These are phyloP conservation scores for Scenedesmus sp. DNA, from an alignment of 163 green algal species.

Conservation along the genomic window DNA sequence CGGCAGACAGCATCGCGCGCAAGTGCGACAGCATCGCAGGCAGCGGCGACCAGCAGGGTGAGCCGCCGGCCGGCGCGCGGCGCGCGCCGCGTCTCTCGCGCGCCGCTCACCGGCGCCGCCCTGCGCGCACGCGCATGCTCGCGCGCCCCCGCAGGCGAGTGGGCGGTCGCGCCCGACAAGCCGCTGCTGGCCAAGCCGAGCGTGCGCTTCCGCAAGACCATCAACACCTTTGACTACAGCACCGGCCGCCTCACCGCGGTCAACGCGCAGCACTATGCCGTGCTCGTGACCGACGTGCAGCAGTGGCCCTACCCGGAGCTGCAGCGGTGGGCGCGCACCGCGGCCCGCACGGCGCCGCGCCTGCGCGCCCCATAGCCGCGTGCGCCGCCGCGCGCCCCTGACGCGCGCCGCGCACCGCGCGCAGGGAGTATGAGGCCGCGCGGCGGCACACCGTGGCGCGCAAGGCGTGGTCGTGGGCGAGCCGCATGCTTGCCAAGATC, in stretches of 20 bases:
- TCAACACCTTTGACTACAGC: slow-evolving; percentile 52
- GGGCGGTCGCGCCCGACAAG: too few species aligned
- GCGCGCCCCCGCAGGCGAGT: too few species aligned
- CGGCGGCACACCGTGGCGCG: background rate
- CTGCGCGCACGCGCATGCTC: too few species aligned
- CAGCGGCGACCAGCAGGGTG: too few species aligned
- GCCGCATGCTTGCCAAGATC: background rate
- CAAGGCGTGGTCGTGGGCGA: slow-evolving; percentile 19
- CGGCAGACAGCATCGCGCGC: background rate
- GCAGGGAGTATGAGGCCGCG: slow-evolving; percentile 22
- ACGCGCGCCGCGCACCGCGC: too few species aligned
- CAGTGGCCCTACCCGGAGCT: slow-evolving; percentile 43
- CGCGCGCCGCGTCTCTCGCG: too few species aligned
- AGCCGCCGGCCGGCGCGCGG: too few species aligned
- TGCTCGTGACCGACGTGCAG: slow-evolving; percentile 69
- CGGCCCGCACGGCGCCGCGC: too few species aligned
- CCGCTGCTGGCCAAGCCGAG: slow-evolving; percentile 59
- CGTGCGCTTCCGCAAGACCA: slow-evolving; percentile 70
- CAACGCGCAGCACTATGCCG: slow-evolving; percentile 74
- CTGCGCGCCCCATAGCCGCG: too few species aligned
- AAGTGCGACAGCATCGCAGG: background rate
- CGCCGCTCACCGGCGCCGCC: too few species aligned
- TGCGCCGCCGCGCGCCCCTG: too few species aligned
- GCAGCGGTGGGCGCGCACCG: slow-evolving; percentile 4
- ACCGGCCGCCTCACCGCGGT: slow-evolving; percentile 37